Base-by-base conservation (phyloP, 2,329 filamentous ascomycete species). In the Hyphodiscus sp. region DNA sequence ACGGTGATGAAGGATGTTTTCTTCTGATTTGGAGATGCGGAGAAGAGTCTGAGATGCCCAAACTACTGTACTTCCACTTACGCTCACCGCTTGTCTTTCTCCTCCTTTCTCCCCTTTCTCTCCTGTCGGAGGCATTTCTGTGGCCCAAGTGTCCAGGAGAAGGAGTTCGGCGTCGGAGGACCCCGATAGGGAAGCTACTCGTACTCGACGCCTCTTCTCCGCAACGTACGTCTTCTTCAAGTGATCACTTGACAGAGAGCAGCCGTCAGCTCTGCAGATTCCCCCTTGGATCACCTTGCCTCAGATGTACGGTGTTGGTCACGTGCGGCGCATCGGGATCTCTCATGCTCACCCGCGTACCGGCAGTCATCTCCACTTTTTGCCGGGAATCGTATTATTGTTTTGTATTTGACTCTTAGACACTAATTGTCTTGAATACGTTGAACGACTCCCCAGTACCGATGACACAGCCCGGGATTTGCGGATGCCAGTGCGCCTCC, bases 401-500 rank as follows among this genome's bases (percentile, higher is more conserved):
- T 26, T 26, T 26, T 6, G 23, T 26, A 45, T 53, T 53, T 49
- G 50, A 49, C 55, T 48, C 45, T 58, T 78, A 91, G 52, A 91
- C 87, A 69, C 86, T 90, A 67, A 92, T 92, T 1, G 88, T 91
- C 70, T 87, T 85, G 73, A 91, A 89, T 47, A 91, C 83, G 67
- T 86, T 89, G 72, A 99, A 96, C 49, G 84, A 83, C 66, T 91
- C 87, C 10, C 94, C 94, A 0, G 94, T 99, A 1, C 90, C 91
- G 73, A 97, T 85, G 57, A 97, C 74, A 33, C 84, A 85, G 29
- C 94, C 94, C 0, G 90, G 88, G 68, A 97, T 96, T 75, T 99
- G 94, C 33, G 87, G 88, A 74, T 97, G 92, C 92, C 94, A 99
- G 74, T 99, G 94, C 41, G 91, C 75, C 73, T 99, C 94, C 80